A percentile compares a stretch with the other conserved stretches of the same genome.
phyloP scores from a whole-genome alignment of 129 eudicot species.

The Centella asiatica region DNA sequence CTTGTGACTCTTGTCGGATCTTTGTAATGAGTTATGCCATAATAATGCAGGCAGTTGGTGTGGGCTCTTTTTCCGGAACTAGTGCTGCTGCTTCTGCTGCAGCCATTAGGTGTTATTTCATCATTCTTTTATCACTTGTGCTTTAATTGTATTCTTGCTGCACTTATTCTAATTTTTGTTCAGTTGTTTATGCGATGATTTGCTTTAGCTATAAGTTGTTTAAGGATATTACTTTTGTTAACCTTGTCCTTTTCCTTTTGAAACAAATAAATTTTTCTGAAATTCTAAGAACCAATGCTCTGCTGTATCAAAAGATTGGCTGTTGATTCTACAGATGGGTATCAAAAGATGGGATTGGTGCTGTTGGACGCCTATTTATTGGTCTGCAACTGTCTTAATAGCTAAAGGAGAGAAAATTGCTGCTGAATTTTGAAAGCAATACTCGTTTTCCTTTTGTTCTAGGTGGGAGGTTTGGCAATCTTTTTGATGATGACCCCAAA shows the following conservation, averaged over 20 bases:
- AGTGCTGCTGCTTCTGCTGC: conserved; percentile 98
- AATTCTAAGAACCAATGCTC: not conserved
- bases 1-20: not conserved
- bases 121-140: not conserved
- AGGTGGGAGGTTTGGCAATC: conserved; percentile 90
- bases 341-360: conserved; percentile 99
- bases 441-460: conserved; percentile 14
- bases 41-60: conserved; percentile 82
- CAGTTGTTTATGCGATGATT: not conserved
- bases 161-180: not conserved
- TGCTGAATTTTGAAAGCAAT: conserved; percentile 8
- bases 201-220: not conserved
- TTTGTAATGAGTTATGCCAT: conserved; percentile 8
- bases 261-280: not conserved
- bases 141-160: not conserved
- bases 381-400: conserved; percentile 33
- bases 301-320: conserved; percentile 4
- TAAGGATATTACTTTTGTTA: not conserved
- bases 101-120: conserved; percentile 68
- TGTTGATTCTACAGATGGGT: conserved; percentile 67
- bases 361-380: conserved; percentile 87
- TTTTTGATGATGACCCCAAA: conserved; percentile 95
- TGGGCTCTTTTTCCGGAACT: conserved; percentile 80
- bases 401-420: conserved; percentile 11
- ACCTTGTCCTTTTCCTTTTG: not conserved